Conservation (phyloP, 352 stramenopile genomes). For the Blastocystis sp. region DNA sequence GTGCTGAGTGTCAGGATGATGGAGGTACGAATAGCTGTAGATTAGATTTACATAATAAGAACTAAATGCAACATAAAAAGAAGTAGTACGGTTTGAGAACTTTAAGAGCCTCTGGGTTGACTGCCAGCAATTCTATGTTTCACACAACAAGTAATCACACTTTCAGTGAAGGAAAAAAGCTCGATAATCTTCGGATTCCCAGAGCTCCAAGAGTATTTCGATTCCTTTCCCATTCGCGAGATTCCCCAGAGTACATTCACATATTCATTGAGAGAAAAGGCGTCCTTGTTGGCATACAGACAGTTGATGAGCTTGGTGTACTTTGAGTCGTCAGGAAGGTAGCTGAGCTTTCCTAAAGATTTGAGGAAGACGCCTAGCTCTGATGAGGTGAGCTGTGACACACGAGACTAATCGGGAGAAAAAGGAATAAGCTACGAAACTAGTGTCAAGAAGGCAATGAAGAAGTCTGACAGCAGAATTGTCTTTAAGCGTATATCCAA, state of each 20-base stretch:
- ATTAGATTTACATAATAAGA: constrained; percentile 10
- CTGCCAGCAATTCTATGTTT: not conserved
- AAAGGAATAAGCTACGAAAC: not conserved
- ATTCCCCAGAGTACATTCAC: constrained; percentile 16
- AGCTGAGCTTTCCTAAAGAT: not conserved
- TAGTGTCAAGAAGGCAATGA: not conserved
- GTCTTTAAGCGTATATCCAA: not conserved
- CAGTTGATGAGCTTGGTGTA: not conserved
- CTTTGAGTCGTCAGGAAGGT: not conserved
- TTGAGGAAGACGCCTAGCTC: not conserved
- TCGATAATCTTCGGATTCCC: not conserved
- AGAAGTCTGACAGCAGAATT: not conserved
- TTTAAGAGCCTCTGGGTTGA: not conserved
- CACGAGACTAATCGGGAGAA: not conserved
- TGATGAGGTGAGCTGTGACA: not conserved
- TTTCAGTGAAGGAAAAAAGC: not conserved
- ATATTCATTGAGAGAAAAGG: not conserved
- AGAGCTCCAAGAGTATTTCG: not conserved
- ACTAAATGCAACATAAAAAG: not conserved
- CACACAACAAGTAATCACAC: not conserved
- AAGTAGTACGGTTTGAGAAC: not conserved
- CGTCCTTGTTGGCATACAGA: not conserved
- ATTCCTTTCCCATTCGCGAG: not conserved
- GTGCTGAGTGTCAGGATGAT: constrained; percentile 1
- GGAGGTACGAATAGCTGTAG: constrained; percentile 13